Evolutionary conservation across 2,329 filamentous ascomycete species (phyloP), one percentile per base, ranked within the genome.

Genomic region (Endoconidiophora laricicola): DNA sequence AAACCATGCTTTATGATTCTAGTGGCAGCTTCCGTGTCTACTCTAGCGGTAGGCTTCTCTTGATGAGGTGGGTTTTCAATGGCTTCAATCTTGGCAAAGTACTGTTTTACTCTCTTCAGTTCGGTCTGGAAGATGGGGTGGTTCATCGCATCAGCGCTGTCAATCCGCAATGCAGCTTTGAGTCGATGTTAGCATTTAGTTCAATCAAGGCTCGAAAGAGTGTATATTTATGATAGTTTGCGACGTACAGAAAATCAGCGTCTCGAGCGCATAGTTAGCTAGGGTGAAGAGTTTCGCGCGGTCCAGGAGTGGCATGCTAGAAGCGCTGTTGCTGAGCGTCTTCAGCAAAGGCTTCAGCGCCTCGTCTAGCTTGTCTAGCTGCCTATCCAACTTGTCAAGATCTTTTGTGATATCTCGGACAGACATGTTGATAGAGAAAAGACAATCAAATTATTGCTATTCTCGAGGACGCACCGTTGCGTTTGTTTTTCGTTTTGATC

Each of bases 221-320:
- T 33, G 29, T 12, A 7, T 36, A 50, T 50, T 44, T 22, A 48
- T 33, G 18, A 42, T 14, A 18, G 26, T 41, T 48, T 39, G 3
- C 42, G 26, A 61, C 76, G 55, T 66, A 87, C 84, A 83, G 65
- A 94, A 96, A 6, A 98, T 68, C 7, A 94, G 69, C 0, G 88
- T 93, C 60, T 96, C 90, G 55, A 98, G 81, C 0, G 88, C 76
- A 63, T 96, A 98, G 16, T 86, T 83, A 47, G 81, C 73, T 18
- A 94, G 71, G n/a, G 91, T 81, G 61, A 93, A 86, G 53, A 95
- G 78, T 67, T 96, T 95, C 6, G 91, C 87, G 67, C 86, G 88
- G 69, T 96, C 90, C 54, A 98, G 73, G n/a, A 96, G 72, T 1
- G 90, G 88, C 24, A 96, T 72, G 61, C 86, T 86, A 50, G 78